Percentiles rank a stretch among this genome's conserved stretches.
Evolutionary conservation across 352 stramenopile species (phyloP).

Genomic region (Detonula confervacea): DNA sequence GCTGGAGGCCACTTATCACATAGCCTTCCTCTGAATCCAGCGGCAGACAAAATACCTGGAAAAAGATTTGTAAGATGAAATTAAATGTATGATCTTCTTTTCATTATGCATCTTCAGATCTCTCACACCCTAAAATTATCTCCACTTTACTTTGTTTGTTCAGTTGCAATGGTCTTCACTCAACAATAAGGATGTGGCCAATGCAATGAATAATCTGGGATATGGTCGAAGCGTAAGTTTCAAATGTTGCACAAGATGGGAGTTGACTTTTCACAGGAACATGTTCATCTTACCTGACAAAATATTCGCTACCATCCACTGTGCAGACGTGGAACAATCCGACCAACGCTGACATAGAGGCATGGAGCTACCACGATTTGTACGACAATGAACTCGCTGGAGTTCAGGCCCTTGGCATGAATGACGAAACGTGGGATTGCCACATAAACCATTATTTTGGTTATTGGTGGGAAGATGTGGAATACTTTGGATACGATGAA

Average conservation of each 20-base stretch:
- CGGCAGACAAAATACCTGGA: conserved; percentile 8
- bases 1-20: background rate
- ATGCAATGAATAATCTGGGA: conserved; percentile 19
- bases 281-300: too few relatives aligned
- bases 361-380: conserved; percentile 12
- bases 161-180: conserved; percentile 25
- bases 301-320: too few relatives aligned
- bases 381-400: conserved; percentile 15
- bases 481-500: background rate
- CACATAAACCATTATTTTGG: conserved; percentile 53
- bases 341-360: conserved; percentile 19
- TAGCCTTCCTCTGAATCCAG: conserved; percentile 8
- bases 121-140: too few relatives aligned
- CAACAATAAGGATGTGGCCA: background rate
- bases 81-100: background rate
- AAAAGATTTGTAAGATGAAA: conserved; percentile 27
- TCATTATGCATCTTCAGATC: background rate
- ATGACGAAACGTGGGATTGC: conserved; percentile 49
- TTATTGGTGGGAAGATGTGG: conserved; percentile 42
- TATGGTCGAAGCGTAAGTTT: conserved; percentile 4
- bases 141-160: too few relatives aligned
- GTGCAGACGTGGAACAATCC: conserved; percentile 34
- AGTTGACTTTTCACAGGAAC: too few relatives aligned
- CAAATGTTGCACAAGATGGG: too few relatives aligned
- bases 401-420: conserved; percentile 22